Evolutionary conservation across 2,329 filamentous ascomycete genomes (phyloP), one percentile per base, ranked within the genome.

Genomic region (Calonectria pauciramosa): DNA sequence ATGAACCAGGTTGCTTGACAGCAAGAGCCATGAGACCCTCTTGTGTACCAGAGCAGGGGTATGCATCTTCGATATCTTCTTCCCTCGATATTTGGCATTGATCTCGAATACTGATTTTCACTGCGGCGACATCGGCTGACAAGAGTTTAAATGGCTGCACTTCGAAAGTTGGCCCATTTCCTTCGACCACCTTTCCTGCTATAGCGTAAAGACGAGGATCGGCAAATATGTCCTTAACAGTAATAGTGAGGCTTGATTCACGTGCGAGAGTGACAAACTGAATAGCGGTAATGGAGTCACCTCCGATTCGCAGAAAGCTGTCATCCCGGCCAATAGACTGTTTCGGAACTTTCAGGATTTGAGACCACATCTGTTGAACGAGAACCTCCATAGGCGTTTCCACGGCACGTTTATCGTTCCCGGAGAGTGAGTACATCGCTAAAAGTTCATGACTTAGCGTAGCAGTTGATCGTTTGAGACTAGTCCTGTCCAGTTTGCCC

Each of bases 221-320:
- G n/a, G 67, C 38, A 26, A 90, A 89, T 30, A 89, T 85, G 28
- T 87, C 84, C 1, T 85, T 85, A 1, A 90, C 88, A 2, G 83
- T 86, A 28, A 89, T 68, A 9, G 81, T 74, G 28, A 88, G 77
- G 0, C 84, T 85, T 32, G 85, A 81, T 28, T 83, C 80, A 41
- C 87, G 81, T 2, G 86, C 85, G 23, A 84, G 83, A 16, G 86
- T 84, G 2, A 89, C 88, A 4, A 90, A 77, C 72, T 86, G 87
- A 85, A 90, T 91, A 1, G 88, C 88, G 0, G 84, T 76, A 2
- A 89, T 84, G 0, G 88, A 89, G 77, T 89, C 87, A 26, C 88
- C 88, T 9, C 88, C 88, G 0, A 89, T 83, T 0, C 83, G 83
- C 82, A 90, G 88, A 79, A 90, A 90, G 79, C 86, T 88, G 75